Conservation (phyloP, 2,329 filamentous ascomycete species). For the Diaporthe citriasiana region DNA sequence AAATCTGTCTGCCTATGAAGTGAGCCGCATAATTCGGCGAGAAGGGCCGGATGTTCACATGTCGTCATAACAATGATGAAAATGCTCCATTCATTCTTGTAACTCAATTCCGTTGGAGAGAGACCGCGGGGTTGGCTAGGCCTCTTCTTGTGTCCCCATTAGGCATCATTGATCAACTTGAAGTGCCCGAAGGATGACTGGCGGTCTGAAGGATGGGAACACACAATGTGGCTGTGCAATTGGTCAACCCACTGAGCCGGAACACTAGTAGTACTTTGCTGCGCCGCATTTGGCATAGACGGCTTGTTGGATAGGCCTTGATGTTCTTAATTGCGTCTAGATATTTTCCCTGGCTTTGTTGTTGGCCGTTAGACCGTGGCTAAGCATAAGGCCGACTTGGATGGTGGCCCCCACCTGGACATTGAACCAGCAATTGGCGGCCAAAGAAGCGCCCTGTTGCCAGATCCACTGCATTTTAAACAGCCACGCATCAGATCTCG, state of each 20-base stretch:
- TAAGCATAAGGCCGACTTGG: neutral
- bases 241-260: neutral
- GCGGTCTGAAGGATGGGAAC: neutral
- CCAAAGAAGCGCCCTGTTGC: neutral
- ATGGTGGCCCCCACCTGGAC: neutral
- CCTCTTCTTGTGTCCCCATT: neutral
- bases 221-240: neutral
- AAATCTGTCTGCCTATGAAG: neutral
- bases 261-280: neutral
- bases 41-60: neutral
- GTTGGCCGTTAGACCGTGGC: neutral
- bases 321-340: neutral
- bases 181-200: neutral
- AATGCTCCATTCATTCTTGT: neutral
- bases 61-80: too few species aligned
- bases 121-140: neutral
- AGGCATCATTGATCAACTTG: neutral
- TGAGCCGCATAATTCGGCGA: neutral
- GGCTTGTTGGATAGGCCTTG: neutral
- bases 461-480: neutral
- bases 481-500: neutral
- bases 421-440: neutral
- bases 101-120: neutral
- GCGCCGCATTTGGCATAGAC: neutral
- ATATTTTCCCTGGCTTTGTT: neutral